These are phyloP conservation scores for Leccinum broughii DNA, from an alignment of 768 basidiomycete genomes.

Conservation along the genomic window DNA sequence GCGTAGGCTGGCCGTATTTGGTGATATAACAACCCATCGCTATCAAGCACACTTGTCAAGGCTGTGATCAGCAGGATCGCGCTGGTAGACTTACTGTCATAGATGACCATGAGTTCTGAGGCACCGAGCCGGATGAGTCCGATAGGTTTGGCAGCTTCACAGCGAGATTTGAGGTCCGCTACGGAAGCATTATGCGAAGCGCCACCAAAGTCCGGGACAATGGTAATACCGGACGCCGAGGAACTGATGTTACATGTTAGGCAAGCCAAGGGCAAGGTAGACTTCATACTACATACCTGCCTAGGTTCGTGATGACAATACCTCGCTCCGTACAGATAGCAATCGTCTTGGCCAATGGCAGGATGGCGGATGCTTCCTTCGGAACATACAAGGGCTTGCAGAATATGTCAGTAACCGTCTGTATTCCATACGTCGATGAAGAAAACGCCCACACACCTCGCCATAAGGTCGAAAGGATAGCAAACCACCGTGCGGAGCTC, in stretches of 20 bases:
- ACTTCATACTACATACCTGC: slow-evolving; percentile 48
- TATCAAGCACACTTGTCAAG: slow-evolving; percentile 28
- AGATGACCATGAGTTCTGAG: slow-evolving; percentile 67
- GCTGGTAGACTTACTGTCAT: slow-evolving; percentile 55
- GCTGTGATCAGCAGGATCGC: not conserved
- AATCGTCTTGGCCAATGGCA: slow-evolving; percentile 58
- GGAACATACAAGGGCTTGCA: slow-evolving; percentile 66
- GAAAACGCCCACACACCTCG: slow-evolving; percentile 46
- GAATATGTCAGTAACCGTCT: not conserved
- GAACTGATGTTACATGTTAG: slow-evolving; percentile 34
- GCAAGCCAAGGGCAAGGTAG: not conserved
- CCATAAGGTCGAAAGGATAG: slow-evolving; percentile 63
- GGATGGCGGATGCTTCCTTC: slow-evolving; percentile 65
- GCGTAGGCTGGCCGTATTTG: slow-evolving; percentile 63
- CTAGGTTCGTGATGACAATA: slow-evolving; percentile 66
- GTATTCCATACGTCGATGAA: slow-evolving; percentile 1
- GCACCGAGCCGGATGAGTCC: slow-evolving; percentile 60
- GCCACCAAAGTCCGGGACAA: slow-evolving; percentile 62
- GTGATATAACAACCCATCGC: slow-evolving; percentile 78
- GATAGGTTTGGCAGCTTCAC: slow-evolving; percentile 60
- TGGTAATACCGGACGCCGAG: slow-evolving; percentile 39
- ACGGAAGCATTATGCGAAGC: slow-evolving; percentile 41
- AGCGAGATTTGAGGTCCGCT: slow-evolving; percentile 55
- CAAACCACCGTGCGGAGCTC: slow-evolving; percentile 25
- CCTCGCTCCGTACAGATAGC: slow-evolving; percentile 66